Percentiles rank a stretch among this genome's conserved stretches.
Evolutionary conservation across 345 rosid genomes (phyloP).

Genomic region (Brassica nigra): DNA sequence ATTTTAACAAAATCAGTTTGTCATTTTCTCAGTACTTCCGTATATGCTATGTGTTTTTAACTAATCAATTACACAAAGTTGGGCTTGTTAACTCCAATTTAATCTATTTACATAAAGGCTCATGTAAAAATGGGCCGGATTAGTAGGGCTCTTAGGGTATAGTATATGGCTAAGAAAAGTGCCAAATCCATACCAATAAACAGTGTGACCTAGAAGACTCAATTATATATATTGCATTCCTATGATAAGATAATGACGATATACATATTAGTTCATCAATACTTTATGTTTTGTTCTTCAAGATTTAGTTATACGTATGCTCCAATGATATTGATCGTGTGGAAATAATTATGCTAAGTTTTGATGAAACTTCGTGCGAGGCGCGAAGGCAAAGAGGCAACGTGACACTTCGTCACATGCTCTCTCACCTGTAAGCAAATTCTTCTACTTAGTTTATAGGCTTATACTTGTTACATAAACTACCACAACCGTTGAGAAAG

Average conservation of each 20-base stretch:
- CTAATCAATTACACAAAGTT: neutral
- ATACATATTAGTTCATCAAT: neutral
- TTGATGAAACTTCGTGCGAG: constrained; percentile 33
- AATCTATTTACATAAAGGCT: neutral
- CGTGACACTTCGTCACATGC: constrained; percentile 21
- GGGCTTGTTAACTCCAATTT: neutral
- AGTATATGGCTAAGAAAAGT: neutral
- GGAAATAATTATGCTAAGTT: constrained; percentile 6
- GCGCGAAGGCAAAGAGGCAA: constrained; percentile 21
- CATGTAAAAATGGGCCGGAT: neutral
- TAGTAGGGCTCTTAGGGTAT: neutral
- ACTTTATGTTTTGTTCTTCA: neutral
- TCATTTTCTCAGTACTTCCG: neutral
- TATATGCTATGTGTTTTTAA: neutral
- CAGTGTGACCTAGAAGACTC: neutral
- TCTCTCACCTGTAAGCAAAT: constrained; percentile 22
- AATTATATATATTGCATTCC: constrained; percentile 1
- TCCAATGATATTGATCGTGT: constrained; percentile 4
- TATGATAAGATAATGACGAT: constrained; percentile 4
- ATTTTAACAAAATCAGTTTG: constrained; percentile 3
- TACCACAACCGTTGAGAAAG: neutral
- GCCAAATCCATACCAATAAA: neutral
- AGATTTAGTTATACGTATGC: neutral
- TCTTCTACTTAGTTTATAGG: neutral
- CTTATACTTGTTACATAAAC: constrained; percentile 1